Percentiles rank a stretch among this genome's conserved stretches.
These are phyloP conservation scores for Kalanchoe fedtschenkoi DNA, from an alignment of 164 flowering plant species.

Conservation along the genomic window DNA sequence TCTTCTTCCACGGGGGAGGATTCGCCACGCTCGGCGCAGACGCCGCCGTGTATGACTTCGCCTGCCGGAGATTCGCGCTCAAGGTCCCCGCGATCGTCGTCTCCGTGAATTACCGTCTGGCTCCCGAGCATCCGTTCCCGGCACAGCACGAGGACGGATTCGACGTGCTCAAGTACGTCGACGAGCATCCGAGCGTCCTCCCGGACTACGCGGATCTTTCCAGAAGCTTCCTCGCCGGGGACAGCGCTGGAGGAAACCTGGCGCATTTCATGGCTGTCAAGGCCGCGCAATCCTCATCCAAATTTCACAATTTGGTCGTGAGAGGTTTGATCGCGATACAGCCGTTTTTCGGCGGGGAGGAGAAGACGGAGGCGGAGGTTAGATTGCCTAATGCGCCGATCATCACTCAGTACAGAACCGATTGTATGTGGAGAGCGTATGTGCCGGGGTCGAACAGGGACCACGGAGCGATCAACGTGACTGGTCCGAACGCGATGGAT, in stretches of 20 bases:
- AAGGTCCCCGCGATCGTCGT: constrained; percentile 21
- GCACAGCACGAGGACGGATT: constrained; percentile 32
- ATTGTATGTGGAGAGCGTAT: constrained; percentile 37
- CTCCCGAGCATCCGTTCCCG: constrained; percentile 35
- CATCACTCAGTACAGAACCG: constrained; percentile 23
- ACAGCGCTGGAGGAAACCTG: constrained; percentile 70
- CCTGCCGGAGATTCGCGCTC: constrained; percentile 21
- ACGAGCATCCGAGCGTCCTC: constrained; percentile 7
- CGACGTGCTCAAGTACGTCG: constrained; percentile 27
- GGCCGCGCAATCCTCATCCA: constrained; percentile 2
- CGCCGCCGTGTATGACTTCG: constrained; percentile 6
- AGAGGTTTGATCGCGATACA: constrained; percentile 10
- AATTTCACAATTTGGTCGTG: neutral
- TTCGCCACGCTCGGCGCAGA: constrained; percentile 26
- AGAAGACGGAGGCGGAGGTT: constrained; percentile 33
- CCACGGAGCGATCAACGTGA: constrained; percentile 33
- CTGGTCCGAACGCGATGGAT: constrained; percentile 28
- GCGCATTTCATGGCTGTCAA: constrained; percentile 40
- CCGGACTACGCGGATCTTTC: constrained; percentile 22
- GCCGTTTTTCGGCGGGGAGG: constrained; percentile 51
- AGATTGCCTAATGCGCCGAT: constrained; percentile 12
- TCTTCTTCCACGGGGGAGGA: constrained; percentile 53
- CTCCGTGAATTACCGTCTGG: constrained; percentile 38
- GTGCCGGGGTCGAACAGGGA: constrained; percentile 35
- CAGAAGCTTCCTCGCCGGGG: constrained; percentile 31